A percentile compares a stretch with the other conserved stretches of the same genome.
phyloP scores from a whole-genome alignment of 768 basidiomycete species.

The Hypsizygus marmoreus region DNA sequence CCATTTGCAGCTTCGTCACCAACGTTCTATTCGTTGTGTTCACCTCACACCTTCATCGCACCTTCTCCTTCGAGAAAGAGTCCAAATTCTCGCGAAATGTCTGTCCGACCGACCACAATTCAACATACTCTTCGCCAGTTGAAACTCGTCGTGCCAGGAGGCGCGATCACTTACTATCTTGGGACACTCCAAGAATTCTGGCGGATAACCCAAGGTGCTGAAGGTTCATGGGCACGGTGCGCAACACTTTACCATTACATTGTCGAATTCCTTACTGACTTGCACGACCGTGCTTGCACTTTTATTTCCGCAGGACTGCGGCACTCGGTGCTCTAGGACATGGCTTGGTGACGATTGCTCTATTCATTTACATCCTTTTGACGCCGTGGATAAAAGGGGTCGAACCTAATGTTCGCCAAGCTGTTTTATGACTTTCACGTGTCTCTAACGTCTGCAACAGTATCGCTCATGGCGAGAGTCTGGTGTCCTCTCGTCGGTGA shows the following conservation, averaged over 20 bases:
- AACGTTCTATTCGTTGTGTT: too few relatives aligned
- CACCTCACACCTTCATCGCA: too few relatives aligned
- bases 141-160: conserved; percentile 78
- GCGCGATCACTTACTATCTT: conserved; percentile 60
- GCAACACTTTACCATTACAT: conserved; percentile 23
- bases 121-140: conserved; percentile 66
- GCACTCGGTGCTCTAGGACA: conserved; percentile 57
- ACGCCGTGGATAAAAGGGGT: conserved; percentile 68
- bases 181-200: conserved; percentile 55
- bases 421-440: neutral
- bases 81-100: too few relatives aligned
- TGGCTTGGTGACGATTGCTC: conserved; percentile 57
- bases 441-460: conserved; percentile 33
- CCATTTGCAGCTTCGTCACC: too few relatives aligned
- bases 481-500: conserved; percentile 63
- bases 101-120: conserved; percentile 17
- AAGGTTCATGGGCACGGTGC: conserved; percentile 56
- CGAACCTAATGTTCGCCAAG: conserved; percentile 63
- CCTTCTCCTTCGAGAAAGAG: too few relatives aligned
- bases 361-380: conserved; percentile 75
- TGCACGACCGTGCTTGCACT: neutral
- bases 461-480: conserved; percentile 77
- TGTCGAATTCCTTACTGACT: neutral
- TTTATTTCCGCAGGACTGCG: conserved; percentile 40
- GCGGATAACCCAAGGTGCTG: conserved; percentile 37